Base-by-base conservation (phyloP, 1,284 basidiomycete genomes). In the Tylopilus sp. region DNA sequence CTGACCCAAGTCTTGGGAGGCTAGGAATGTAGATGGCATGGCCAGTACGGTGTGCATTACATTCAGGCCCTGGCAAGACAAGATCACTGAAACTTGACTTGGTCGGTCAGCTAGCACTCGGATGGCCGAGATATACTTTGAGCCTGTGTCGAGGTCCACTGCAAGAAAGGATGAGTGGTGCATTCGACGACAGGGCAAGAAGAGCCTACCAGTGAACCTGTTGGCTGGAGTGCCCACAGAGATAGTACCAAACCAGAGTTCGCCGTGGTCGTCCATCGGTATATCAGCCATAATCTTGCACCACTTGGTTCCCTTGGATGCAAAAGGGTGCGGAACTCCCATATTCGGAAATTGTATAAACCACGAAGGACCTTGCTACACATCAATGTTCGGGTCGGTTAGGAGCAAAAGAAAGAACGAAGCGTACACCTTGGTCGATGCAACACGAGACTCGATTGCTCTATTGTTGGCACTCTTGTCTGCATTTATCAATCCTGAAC, bases 1-100 rank as follows among this genome's bases (percentile, higher is more conserved):
- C 44, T 48, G 39, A 16, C 44, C 34, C 35, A 63, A 43, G 39
- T 63, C 50, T 1, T 46, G 39, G 11, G 69, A 25, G 9, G 10
- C 44, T 33, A 1, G 69, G 63, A 29, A 65, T 42, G 57, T 71
- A 73, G 11, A 46, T 12, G 0, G 41, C 54, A 51, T 73, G 71
- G 1, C 66, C 67, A 0, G 2, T 4, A 26, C 55, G 55, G 12
- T 11, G 40, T 11, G 25, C 16, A 13, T 3, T 26, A 43, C 56
- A 56, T 2, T 25, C 2, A 8, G 49, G 19, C 1, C 41, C 49
- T 13, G 49, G 51, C 9, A 58, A 30, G 41, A 58, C 46, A 5
- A 59, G 21, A 25, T 58, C 47, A 15, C 47, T 52, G 25, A 21
- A 38, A 6, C 18, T 16, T 3, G 6, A 3, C 3, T 49, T 16